Evolutionary conservation across 345 rosid genomes (phyloP), one percentile per base, ranked within the genome.

Genomic region (Salix koriyanagi): DNA sequence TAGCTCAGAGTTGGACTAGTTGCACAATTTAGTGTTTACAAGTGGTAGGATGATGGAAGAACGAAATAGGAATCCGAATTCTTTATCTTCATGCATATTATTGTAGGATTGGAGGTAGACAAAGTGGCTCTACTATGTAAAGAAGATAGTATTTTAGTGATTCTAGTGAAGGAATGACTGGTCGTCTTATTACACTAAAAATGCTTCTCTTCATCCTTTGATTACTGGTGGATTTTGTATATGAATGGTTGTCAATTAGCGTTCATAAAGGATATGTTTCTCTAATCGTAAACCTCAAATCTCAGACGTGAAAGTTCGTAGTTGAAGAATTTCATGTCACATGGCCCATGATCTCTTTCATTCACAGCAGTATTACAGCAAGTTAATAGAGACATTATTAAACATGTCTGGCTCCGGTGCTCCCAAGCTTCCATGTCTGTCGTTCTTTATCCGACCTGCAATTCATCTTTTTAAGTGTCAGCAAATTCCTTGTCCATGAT

Each of bases 1-100:
- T 42, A 62, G 79, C 25, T 39, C 21, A 76, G 54, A 69, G 52
- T n/a, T n/a, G 60, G 73, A 30, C 52, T 69, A 72, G 56, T 26
- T 14, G 36, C 21, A 60, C 14, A 60, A 58, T 25, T 8, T 65
- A 60, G 64, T 65, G 42, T 44, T 62, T 64, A 30, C 44, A 62
- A 62, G 56, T 26, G 10, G 70, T 46, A 28, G 61, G 64, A 65
- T 65, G 46, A 48, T 21, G 28, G 23, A 30, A 34, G 69, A 19
- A 56, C 36, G 70, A 44, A 32, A 65, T 62, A 46, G 13, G 70
- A 28, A 65, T 65, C 58, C 32, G 68, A 73, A 42, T 73, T 16
- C 58, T 16, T 28, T 58, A 58, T 58, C 64, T 15, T 30, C 30
- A 28, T 71, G 28, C 37, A 5, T 64, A 61, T 6, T 4, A 28